Percentiles rank a stretch among this genome's conserved stretches.
Conservation (phyloP, 139 green algal genomes). For the Trebouxia sp. region DNA sequence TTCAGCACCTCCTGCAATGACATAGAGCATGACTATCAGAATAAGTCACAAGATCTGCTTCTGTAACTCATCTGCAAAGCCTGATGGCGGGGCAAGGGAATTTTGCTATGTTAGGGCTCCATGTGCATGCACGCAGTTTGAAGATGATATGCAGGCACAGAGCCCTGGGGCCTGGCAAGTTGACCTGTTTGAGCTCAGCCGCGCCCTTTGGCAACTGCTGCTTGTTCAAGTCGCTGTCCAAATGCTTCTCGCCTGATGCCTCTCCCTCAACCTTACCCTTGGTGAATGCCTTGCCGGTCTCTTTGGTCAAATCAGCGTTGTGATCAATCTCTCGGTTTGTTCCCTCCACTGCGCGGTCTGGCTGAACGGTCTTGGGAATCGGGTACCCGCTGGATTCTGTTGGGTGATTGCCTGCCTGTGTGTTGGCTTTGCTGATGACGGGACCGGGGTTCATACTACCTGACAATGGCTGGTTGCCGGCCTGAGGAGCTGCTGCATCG, state of each 20-base stretch:
- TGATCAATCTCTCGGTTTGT: background rate
- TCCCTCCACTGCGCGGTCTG: background rate
- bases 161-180: too few relatives aligned
- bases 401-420: background rate
- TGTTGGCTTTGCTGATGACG: background rate
- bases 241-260: background rate
- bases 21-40: background rate
- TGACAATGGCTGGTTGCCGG: conserved; percentile 10
- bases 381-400: background rate
- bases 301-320: background rate
- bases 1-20: background rate
- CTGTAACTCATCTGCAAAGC: too few relatives aligned
- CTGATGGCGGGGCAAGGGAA: too few relatives aligned
- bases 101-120: too few relatives aligned
- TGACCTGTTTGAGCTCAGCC: background rate
- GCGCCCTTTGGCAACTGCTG: background rate
- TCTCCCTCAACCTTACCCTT: conserved; percentile 2
- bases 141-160: too few relatives aligned
- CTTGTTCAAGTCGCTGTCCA: background rate
- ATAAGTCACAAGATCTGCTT: too few relatives aligned
- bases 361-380: background rate
- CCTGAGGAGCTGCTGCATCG: conserved; percentile 13
- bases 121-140: background rate
- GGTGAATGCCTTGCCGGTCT: conserved; percentile 10
- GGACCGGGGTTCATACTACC: conserved; percentile 11